Percentiles rank a stretch among this genome's conserved stretches.
Evolutionary conservation across 148 eudicot species (phyloP).

Genomic region (Rhododendron henanense): DNA sequence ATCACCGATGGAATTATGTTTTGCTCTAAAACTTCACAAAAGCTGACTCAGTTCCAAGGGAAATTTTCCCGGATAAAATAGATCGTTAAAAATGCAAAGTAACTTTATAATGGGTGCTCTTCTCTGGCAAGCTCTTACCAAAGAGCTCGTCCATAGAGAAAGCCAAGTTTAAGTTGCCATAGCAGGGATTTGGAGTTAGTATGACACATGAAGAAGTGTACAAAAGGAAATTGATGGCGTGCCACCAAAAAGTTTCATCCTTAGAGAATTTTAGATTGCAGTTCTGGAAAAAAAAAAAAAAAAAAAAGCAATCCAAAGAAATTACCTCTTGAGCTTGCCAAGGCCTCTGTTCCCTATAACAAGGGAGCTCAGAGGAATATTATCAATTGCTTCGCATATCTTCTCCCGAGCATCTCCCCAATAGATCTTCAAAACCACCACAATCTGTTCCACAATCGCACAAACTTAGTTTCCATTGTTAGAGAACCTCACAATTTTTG

Average conservation of each 20-base stretch:
- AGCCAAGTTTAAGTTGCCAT: neutral
- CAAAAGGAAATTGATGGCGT: neutral
- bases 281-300: neutral
- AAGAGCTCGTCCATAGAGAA: neutral
- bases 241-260: neutral
- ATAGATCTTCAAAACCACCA: conserved; percentile 65
- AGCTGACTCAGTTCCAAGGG: neutral
- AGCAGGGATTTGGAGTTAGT: neutral
- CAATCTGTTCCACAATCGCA: conserved; percentile 29
- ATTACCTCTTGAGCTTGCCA: conserved; percentile 68
- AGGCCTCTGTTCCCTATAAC: conserved; percentile 91
- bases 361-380: conserved; percentile 61
- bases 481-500: neutral
- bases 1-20: neutral
- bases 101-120: neutral
- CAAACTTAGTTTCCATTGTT: neutral
- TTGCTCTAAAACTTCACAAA: neutral
- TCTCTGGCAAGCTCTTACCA: neutral
- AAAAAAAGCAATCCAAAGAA: neutral
- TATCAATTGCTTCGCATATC: conserved; percentile 64
- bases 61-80: neutral
- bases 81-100: neutral
- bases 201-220: neutral
- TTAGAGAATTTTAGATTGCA: neutral
- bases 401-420: conserved; percentile 98